A percentile compares a stretch with the other conserved stretches of the same genome.
These are phyloP conservation scores for Symbiodinium pilosum DNA, from an alignment of 73 alveolate genomes.

Conservation along the genomic window DNA sequence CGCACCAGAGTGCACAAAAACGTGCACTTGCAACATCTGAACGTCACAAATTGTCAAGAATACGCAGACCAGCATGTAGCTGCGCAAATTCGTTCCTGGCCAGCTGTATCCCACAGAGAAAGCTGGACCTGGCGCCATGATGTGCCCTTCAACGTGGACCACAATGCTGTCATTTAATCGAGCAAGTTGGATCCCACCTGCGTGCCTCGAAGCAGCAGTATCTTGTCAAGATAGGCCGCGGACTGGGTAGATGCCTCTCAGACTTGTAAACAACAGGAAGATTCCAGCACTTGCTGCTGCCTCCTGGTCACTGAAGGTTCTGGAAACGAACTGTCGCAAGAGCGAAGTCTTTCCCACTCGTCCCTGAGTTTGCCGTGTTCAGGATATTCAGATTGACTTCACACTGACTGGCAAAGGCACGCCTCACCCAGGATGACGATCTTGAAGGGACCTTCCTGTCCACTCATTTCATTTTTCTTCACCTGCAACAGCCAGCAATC, in stretches of 20 bases:
- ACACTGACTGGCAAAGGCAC: neutral
- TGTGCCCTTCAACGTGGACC: too few species aligned
- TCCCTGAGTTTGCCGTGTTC: conserved; percentile 15
- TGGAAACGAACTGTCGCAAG: conserved; percentile 74
- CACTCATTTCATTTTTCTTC: conserved; percentile 51
- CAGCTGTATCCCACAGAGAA: conserved; percentile 91
- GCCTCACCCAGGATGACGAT: conserved; percentile 86
- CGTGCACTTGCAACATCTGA: too few species aligned
- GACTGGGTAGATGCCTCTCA: conserved; percentile 68
- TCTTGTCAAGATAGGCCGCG: conserved; percentile 83
- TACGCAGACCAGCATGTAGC: neutral
- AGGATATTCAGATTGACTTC: too few species aligned
- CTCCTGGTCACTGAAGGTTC: conserved; percentile 55
- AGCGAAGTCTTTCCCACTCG: conserved; percentile 78
- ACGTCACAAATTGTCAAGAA: neutral
- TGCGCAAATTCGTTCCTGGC: conserved; percentile 29
- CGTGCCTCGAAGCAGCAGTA: conserved; percentile 79
- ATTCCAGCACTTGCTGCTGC: neutral
- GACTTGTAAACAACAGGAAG: neutral
- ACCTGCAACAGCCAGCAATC: neutral
- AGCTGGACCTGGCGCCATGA: conserved; percentile 47
- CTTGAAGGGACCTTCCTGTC: conserved; percentile 71
- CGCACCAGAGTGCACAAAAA: too few species aligned
- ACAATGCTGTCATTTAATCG: too few species aligned
- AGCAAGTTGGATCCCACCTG: too few species aligned